Evolutionary conservation across 306 rosid genomes (phyloP), one percentile per base, ranked within the genome.

Genomic region (Cicer bijugum): DNA sequence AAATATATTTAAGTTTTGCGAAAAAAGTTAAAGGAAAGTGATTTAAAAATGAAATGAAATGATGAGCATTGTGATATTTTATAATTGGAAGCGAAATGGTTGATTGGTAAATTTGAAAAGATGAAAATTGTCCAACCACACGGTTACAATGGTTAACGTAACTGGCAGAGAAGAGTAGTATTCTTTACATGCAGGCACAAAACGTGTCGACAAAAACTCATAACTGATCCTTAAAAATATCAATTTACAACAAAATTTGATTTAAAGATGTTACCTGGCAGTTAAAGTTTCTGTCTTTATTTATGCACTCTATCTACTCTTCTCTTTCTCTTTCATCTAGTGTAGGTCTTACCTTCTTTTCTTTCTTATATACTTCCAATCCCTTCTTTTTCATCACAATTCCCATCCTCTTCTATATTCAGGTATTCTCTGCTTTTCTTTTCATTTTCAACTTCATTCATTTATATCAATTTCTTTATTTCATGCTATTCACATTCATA

Each of bases 141-240:
- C 19, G 17, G 44, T 59, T 59, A 59, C 66, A 35, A 59, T 59
- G 66, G 66, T 59, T 59, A 59, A 33, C 66, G 35, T 33, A 59
- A 59, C 43, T 35, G 16, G 17, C 42, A 59, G 66, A 12, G 43
- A 12, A 2, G 43, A 59, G 19, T 59, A 33, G 10, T 33, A 35
- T 43, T 59, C 66, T 59, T 59, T 9, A 17, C 66, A 59, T 59
- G 66, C 78, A 69, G 11, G 9, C 69, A 51, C 61, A 37, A 37
- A 80, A 80, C 86, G 85, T 85, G 86, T 82, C 86, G 76, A 48
- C 38, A 17, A 53, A 39, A 17, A 16, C 7, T 9, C 58, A 11
- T 43, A 66, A 66, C 71, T 11, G 11, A 66, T 66, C 33, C 47
- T 9, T 38, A 63, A 66, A 66, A 65, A 42, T 12, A 65, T 52